These are phyloP conservation scores for Sindora glabra DNA, from an alignment of 306 rosid species.

Conservation along the genomic window DNA sequence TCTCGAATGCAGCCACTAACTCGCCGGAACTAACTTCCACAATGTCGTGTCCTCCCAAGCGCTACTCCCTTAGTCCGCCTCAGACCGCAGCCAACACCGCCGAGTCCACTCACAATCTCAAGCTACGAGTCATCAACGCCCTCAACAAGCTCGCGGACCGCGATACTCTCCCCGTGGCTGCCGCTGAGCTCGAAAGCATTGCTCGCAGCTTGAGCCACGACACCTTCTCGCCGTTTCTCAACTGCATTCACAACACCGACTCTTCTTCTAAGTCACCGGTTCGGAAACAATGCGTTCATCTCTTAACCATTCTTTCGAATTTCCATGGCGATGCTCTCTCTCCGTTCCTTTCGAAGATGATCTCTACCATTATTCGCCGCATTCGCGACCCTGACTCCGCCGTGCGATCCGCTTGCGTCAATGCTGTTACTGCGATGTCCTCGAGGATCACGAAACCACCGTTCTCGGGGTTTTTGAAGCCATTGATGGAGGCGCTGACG, in stretches of 20 bases:
- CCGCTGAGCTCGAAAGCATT: conserved; percentile 66
- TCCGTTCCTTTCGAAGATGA: conserved; percentile 64
- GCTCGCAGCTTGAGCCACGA: conserved; percentile 48
- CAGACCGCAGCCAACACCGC: conserved; percentile 17
- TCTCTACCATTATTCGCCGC: conserved; percentile 75
- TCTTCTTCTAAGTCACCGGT: conserved; percentile 75
- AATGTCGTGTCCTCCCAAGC: conserved; percentile 42
- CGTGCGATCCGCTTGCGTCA: conserved; percentile 77
- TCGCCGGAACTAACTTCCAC: not conserved
- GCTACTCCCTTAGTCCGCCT: conserved; percentile 51
- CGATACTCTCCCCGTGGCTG: conserved; percentile 71
- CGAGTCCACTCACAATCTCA: conserved; percentile 58
- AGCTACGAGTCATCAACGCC: conserved; percentile 63
- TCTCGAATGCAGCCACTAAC: conserved; percentile 24
- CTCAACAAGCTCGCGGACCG: conserved; percentile 94
- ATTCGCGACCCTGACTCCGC: conserved; percentile 76
- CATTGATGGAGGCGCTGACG: conserved; percentile 69
- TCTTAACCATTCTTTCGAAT: conserved; percentile 46
- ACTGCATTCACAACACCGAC: conserved; percentile 82
- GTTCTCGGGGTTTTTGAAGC: conserved; percentile 59
- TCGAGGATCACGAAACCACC: conserved; percentile 62
- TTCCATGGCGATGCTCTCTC: conserved; percentile 76
- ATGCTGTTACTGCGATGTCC: conserved; percentile 71
- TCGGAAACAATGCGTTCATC: conserved; percentile 72
- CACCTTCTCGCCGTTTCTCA: conserved; percentile 66